Evolutionary conservation across 2,329 filamentous ascomycete genomes (phyloP), one percentile per base, ranked within the genome.

Genomic region (Colletotrichum sidae): DNA sequence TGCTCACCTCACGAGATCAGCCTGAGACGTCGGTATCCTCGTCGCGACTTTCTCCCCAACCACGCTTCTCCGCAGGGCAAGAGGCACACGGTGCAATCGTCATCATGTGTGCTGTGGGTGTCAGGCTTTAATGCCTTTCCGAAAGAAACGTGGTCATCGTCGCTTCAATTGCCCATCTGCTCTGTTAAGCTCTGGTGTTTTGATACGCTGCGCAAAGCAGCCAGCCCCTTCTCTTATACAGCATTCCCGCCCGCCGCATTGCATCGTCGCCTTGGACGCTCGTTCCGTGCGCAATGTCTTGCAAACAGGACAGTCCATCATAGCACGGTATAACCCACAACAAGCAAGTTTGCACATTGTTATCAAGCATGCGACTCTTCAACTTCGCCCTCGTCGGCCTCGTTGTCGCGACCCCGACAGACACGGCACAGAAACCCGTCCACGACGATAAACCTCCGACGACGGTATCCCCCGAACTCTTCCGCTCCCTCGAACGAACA

Each of bases 401-500:
- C 12, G 54, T 41, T 17, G 45, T 34, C 45, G 49, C 60, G 12
- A 51, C 51, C 12, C 34, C 60, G n/a, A 37, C 60, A 13, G 49
- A 38, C 6, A 17, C n/a, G 42, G 34, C 39, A 47, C 37, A 66
- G 25, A 38, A 65, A 44, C 55, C 46, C 13, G 25, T 58, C 25
- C 47, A 44, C 38, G 46, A 42, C 46, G 8, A n/a, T 12, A 51
- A 9, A 15, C 34, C 39, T 44, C 44, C 42, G 41, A 37, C 47
- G 38, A 33, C 69, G 17, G 63, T 96, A 60, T 89, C 91, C 5
- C 73, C 79, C 35, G 73, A 82, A 33, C 84, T 97, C 67, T 98
- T 97, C 79, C 81, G 86, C 64, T 90, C 92, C 15, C 88, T 99
- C 12, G 94, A 97, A 78, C 92, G 97, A 72, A 83, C 95, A 60